phyloP scores from a whole-genome alignment of 2,329 filamentous ascomycete genomes.

The Fusarium clavum region DNA sequence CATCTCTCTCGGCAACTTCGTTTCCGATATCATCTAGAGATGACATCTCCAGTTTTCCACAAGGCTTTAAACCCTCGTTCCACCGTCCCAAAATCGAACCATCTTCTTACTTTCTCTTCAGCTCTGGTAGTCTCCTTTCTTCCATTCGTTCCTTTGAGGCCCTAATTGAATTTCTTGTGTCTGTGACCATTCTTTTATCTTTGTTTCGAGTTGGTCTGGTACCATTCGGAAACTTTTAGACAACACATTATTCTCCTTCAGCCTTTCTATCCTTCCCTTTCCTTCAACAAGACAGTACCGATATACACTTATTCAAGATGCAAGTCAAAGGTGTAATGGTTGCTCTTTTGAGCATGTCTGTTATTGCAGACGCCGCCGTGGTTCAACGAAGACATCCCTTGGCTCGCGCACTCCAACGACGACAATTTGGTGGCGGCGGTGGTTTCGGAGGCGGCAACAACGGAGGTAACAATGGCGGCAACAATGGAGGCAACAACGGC shows the following conservation, averaged over 20 bases:
- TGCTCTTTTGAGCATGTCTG: conserved; percentile 61
- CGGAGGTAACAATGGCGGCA: conserved; percentile 42
- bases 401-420: conserved; percentile 53
- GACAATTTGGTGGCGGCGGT: conserved; percentile 53
- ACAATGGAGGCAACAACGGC: conserved; percentile 37
- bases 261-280: conserved; percentile 16
- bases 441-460: conserved; percentile 43
- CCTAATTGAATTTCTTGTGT: conserved; percentile 50
- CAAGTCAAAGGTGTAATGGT: conserved; percentile 63
- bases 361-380: conserved; percentile 59
- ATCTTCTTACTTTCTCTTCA: conserved; percentile 54
- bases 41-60: conserved; percentile 49
- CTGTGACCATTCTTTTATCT: conserved; percentile 59
- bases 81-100: conserved; percentile 47
- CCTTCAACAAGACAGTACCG: conserved; percentile 43
- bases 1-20: conserved; percentile 55
- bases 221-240: conserved; percentile 52
- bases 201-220: conserved; percentile 61
- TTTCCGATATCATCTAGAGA: conserved; percentile 31
- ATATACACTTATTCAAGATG: conserved; percentile 56
- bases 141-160: conserved; percentile 61
- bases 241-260: conserved; percentile 23
- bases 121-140: conserved; percentile 60
- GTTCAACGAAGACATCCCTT: conserved; percentile 54
- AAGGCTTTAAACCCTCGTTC: conserved; percentile 50